Conservation (phyloP, 2,329 filamentous ascomycete genomes). For the Alternaria postmessia region DNA sequence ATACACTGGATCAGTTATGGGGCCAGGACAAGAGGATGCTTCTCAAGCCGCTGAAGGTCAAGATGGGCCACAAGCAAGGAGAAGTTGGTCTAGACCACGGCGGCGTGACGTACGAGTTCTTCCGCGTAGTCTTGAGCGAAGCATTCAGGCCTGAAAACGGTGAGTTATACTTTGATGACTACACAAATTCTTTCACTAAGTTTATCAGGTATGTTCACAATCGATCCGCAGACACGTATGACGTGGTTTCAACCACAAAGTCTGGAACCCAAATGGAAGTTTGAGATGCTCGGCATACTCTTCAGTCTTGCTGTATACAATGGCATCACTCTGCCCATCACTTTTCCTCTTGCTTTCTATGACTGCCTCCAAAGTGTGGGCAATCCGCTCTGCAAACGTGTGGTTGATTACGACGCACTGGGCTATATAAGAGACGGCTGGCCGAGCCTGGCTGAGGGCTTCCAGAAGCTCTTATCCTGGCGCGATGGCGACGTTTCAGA, state of each 20-base stretch:
- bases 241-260: slow-evolving; percentile 89
- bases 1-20: slow-evolving; percentile 84
- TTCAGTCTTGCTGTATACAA: slow-evolving; percentile 92
- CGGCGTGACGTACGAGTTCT: slow-evolving; percentile 96
- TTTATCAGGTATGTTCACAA: slow-evolving; percentile 71
- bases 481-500: slow-evolving; percentile 82
- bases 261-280: slow-evolving; percentile 85
- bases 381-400: slow-evolving; percentile 47
- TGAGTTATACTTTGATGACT: slow-evolving; percentile 38
- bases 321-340: slow-evolving; percentile 87
- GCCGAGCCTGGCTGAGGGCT: slow-evolving; percentile 79
- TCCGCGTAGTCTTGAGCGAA: slow-evolving; percentile 81
- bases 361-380: slow-evolving; percentile 72
- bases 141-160: slow-evolving; percentile 80
- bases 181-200: slow-evolving; percentile 15
- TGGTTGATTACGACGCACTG: slow-evolving; percentile 46
- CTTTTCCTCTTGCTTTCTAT: slow-evolving; percentile 86
- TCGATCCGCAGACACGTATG: slow-evolving; percentile 78
- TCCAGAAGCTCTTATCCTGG: slow-evolving; percentile 79
- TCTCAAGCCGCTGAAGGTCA: slow-evolving; percentile 84
- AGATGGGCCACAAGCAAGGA: slow-evolving; percentile 78
- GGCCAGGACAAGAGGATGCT: slow-evolving; percentile 82
- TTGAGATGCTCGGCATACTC: slow-evolving; percentile 86
- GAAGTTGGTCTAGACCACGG: slow-evolving; percentile 94
- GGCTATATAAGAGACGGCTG: slow-evolving; percentile 89